Conservation (phyloP, 495 filamentous ascomycete species). For the Penicillium paradoxum region DNA sequence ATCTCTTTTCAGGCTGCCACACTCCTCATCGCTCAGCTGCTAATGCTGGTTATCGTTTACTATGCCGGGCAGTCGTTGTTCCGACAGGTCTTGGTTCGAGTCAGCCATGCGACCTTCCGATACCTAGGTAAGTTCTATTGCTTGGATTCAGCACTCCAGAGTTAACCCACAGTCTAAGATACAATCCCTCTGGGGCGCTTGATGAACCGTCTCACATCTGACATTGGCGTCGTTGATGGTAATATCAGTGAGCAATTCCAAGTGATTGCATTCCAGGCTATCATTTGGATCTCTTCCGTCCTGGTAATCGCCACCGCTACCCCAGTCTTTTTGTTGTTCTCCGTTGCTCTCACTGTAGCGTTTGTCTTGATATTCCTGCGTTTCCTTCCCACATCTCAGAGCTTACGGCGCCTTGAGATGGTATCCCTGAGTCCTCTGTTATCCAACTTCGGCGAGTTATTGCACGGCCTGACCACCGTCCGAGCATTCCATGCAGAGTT, state of each 20-base stretch:
- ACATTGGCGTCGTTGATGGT: slow-evolving; percentile 79
- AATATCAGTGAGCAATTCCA: slow-evolving; percentile 68
- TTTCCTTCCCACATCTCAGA: slow-evolving; percentile 79
- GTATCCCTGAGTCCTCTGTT: slow-evolving; percentile 76
- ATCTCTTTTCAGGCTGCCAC: slow-evolving; percentile 53
- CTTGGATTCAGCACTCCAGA: neutral
- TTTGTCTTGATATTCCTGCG: slow-evolving; percentile 66
- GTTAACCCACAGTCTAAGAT: slow-evolving; percentile 35
- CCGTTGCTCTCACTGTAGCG: slow-evolving; percentile 52
- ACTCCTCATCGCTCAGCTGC: slow-evolving; percentile 48
- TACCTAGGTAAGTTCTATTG: slow-evolving; percentile 50
- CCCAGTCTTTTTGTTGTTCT: slow-evolving; percentile 67
- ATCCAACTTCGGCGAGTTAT: slow-evolving; percentile 77
- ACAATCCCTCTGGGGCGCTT: slow-evolving; percentile 76
- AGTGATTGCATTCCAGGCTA: slow-evolving; percentile 54
- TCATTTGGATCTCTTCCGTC: slow-evolving; percentile 67
- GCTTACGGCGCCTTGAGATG: slow-evolving; percentile 75
- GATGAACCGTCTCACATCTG: slow-evolving; percentile 82
- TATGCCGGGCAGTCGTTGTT: slow-evolving; percentile 70
- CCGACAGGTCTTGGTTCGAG: slow-evolving; percentile 57
- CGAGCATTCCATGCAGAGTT: slow-evolving; percentile 66
- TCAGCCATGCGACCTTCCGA: slow-evolving; percentile 74
- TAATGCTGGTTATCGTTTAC: slow-evolving; percentile 69
- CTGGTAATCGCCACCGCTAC: slow-evolving; percentile 70
- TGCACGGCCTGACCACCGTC: slow-evolving; percentile 76